A percentile compares a stretch with the other conserved stretches of the same genome.
phyloP scores from a whole-genome alignment of 805 yeast genomes.

The Nakazawaea anatomiae region DNA sequence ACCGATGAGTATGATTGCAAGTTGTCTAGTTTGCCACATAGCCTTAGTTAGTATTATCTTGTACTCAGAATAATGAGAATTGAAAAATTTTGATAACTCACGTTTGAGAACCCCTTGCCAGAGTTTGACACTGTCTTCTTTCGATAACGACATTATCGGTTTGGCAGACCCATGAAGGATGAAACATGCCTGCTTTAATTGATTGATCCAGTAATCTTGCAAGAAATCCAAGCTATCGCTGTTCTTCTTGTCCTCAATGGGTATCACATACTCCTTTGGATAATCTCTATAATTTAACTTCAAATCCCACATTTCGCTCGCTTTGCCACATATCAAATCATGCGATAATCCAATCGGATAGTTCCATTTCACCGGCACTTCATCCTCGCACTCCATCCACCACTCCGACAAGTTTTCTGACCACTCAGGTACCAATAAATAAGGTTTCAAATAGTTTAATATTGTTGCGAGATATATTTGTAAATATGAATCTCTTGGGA shows the following conservation, averaged over 20 bases:
- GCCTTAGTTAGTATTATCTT: slow-evolving; percentile 14
- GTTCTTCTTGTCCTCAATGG: slow-evolving; percentile 20
- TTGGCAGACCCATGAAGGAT: slow-evolving; percentile 74
- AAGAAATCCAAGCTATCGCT: slow-evolving; percentile 18
- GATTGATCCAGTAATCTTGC: slow-evolving; percentile 63
- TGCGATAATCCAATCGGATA: slow-evolving; percentile 66
- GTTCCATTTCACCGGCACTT: slow-evolving; percentile 70
- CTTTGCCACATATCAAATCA: slow-evolving; percentile 35
- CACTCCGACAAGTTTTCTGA: slow-evolving; percentile 21
- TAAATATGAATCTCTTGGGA: slow-evolving; percentile 47
- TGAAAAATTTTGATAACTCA: slow-evolving; percentile 20
- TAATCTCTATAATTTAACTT: slow-evolving; percentile 33
- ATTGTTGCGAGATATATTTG: slow-evolving; percentile 35
- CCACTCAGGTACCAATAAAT: slow-evolving; percentile 18
- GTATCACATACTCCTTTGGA: slow-evolving; percentile 40
- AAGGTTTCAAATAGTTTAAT: slow-evolving; percentile 29
- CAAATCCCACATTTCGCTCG: slow-evolving; percentile 37
- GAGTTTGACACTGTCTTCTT: slow-evolving; percentile 47
- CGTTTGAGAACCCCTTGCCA: slow-evolving; percentile 46
- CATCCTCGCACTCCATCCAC: slow-evolving; percentile 58
- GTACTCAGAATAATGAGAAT: neutral
- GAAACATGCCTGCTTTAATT: slow-evolving; percentile 75
- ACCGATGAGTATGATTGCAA: slow-evolving; percentile 15
- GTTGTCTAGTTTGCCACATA: slow-evolving; percentile 12
- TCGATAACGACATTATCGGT: slow-evolving; percentile 71